Evolutionary conservation across 805 yeast species (phyloP).

Genomic region (Kluyveromyces dobzhanskii): DNA sequence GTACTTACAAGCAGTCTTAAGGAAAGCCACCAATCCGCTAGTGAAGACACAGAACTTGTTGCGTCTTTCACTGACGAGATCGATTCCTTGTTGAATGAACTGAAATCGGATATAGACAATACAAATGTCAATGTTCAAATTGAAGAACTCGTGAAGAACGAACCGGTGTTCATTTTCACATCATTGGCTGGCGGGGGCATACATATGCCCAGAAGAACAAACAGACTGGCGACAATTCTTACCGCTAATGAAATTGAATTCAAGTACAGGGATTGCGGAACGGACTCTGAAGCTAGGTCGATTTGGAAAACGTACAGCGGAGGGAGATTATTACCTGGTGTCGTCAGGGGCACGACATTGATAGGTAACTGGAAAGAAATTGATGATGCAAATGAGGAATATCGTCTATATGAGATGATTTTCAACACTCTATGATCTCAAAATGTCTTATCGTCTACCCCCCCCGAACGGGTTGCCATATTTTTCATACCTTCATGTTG

Average conservation of each 20-base stretch:
- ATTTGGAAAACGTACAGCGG: slow-evolving; percentile 70
- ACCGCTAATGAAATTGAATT: slow-evolving; percentile 64
- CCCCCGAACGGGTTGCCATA: too few species aligned
- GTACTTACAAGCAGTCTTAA: too few species aligned
- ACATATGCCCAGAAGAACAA: slow-evolving; percentile 71
- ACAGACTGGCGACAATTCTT: slow-evolving; percentile 63
- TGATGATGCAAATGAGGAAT: slow-evolving; percentile 80
- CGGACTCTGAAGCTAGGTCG: slow-evolving; percentile 77
- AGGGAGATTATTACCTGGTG: slow-evolving; percentile 75
- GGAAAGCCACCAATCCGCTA: too few species aligned
- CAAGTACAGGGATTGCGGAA: slow-evolving; percentile 70
- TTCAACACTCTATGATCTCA: slow-evolving; percentile 49
- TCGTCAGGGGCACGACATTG: slow-evolving; percentile 75
- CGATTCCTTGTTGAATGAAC: slow-evolving; percentile 24
- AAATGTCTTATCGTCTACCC: too few species aligned
- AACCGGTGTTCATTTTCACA: slow-evolving; percentile 71
- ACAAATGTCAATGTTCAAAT: slow-evolving; percentile 9
- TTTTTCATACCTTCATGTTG: too few species aligned
- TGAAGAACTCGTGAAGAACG: slow-evolving; percentile 29
- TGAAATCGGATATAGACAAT: slow-evolving; percentile 6
- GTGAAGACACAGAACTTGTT: not conserved
- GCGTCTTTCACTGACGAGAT: slow-evolving; percentile 20
- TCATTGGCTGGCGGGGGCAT: slow-evolving; percentile 82
- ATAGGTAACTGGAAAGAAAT: slow-evolving; percentile 83
- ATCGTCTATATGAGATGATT: slow-evolving; percentile 51